phyloP scores from a whole-genome alignment of 2,329 filamentous ascomycete genomes.

The Fusarium heterosporum region DNA sequence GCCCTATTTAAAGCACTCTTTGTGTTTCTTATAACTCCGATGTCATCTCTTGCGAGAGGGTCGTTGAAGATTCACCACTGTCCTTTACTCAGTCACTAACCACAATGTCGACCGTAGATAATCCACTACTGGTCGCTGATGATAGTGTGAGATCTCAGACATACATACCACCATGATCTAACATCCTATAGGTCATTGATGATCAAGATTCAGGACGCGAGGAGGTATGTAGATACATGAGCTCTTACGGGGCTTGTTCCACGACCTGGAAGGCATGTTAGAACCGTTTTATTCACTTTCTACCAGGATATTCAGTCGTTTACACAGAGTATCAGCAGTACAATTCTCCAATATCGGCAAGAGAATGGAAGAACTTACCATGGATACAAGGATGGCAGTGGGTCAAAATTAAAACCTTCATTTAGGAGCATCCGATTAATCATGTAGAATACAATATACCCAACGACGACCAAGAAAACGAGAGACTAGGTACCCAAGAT shows the following conservation, averaged over 20 bases:
- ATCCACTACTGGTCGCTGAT: conserved; percentile 16
- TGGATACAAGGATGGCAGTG: conserved; percentile 29
- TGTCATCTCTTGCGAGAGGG: not conserved
- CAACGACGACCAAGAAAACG: conserved; percentile 30
- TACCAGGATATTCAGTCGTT: conserved; percentile 10
- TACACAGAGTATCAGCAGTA: conserved; percentile 21
- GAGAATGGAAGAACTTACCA: conserved; percentile 28
- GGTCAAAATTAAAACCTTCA: not conserved
- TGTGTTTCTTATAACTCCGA: not conserved
- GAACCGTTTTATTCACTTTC: rapidly evolving
- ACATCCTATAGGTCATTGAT: not conserved
- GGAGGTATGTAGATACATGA: not conserved
- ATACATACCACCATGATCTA: rapidly evolving
- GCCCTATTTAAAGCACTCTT: not conserved
- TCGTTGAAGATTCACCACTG: rapidly evolving
- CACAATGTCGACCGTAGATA: not conserved
- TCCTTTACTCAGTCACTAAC: rapidly evolving
- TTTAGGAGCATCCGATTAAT: rapidly evolving
- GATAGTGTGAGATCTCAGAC: not conserved
- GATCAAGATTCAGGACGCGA: conserved; percentile 5
- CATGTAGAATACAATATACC: conserved; percentile 17
- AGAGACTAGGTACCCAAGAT: conserved; percentile 9
- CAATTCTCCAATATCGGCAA: conserved; percentile 22
- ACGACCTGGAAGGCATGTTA: rapidly evolving
- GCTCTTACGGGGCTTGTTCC: rapidly evolving